These are phyloP conservation scores for Emergomyces pasteurianus DNA, from an alignment of 2,329 filamentous ascomycete species.

Conservation along the genomic window DNA sequence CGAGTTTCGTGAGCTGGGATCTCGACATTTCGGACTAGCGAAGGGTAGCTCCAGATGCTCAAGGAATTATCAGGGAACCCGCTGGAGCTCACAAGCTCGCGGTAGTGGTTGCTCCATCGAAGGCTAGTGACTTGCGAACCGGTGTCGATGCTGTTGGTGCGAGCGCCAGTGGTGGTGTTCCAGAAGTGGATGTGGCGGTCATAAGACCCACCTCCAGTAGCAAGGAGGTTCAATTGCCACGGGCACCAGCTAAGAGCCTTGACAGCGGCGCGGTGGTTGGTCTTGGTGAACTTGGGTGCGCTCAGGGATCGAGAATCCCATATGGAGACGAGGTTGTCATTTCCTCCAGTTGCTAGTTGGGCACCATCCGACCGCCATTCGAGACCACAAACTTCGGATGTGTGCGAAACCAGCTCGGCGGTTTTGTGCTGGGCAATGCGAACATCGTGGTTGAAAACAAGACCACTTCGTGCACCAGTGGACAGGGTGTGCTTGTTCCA, in stretches of 20 bases:
- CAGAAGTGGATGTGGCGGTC: constrained; percentile 99
- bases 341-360: constrained; percentile 92
- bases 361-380: constrained; percentile 96
- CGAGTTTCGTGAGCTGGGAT: constrained; percentile 95
- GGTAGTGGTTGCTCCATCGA: constrained; percentile 92
- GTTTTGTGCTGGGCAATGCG: constrained; percentile 96
- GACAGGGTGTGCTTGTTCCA: constrained; percentile 99
- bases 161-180: constrained; percentile 95
- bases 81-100: constrained; percentile 93
- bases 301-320: constrained; percentile 92
- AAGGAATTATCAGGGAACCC: constrained; percentile 99
- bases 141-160: constrained; percentile 98
- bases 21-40: constrained; percentile 91
- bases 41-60: constrained; percentile 98
- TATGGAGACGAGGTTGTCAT: constrained; percentile 97
- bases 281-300: constrained; percentile 98
- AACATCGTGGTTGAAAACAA: constrained; percentile 98
- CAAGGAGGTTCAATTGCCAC: constrained; percentile 94
- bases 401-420: constrained; percentile 92
- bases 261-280: constrained; percentile 96
- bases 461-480: constrained; percentile 83
- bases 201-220: constrained; percentile 90
- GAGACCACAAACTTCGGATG: constrained; percentile 92
- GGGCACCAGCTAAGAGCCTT: constrained; percentile 98
- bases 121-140: constrained; percentile 94